Evolutionary conservation across 2,329 filamentous ascomycete genomes (phyloP), one percentile per base, ranked within the genome.

Genomic region (Penicillium sclerotiorum): DNA sequence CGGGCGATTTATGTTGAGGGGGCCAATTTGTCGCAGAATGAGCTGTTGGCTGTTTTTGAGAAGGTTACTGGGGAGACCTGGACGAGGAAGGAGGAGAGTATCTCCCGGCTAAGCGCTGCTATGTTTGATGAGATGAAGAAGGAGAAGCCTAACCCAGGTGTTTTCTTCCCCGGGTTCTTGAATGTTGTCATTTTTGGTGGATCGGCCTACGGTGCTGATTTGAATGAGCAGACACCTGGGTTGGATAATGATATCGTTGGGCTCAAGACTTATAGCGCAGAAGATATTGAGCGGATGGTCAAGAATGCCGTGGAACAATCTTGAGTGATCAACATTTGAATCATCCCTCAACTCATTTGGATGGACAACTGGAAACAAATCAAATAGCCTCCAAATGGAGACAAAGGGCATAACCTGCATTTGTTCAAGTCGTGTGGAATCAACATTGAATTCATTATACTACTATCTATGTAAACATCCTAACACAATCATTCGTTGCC

Each of bases 131-230:
- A 43, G 27, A 22, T 43, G 27, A 30, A n/a, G 3, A 43, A 43
- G 18, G 40, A 33, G 27, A 18, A 43, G 40, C 18, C 40, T 2
- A 43, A 33, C 12, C 40, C 40, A 11, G 27, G 27, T 32, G 40
- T 43, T 11, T 32, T 43, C 15, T 5, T 43, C 3, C 40, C 40
- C 2, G 40, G 40, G n/a, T 43, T 33, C n/a, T 30, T 43, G 40
- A 43, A 43, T 18, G 27, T 43, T 32, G 40, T 23, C 11, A 43
- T 43, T 30, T 43, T 32, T 12, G 40, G 40, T 6, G 40, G 40
- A 20, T 43, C 40, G 21, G 27, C 27, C 20, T 43, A 43, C 33
- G 40, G 40, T 20, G 28, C 40, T 8, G 40, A 43, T 8, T 30
- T 43, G 20, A 43, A 43, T 2, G 40, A 33, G 28, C 40, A 43